Base-by-base conservation (phyloP, 257 asterid genomes). In the Apocynum venetum region DNA sequence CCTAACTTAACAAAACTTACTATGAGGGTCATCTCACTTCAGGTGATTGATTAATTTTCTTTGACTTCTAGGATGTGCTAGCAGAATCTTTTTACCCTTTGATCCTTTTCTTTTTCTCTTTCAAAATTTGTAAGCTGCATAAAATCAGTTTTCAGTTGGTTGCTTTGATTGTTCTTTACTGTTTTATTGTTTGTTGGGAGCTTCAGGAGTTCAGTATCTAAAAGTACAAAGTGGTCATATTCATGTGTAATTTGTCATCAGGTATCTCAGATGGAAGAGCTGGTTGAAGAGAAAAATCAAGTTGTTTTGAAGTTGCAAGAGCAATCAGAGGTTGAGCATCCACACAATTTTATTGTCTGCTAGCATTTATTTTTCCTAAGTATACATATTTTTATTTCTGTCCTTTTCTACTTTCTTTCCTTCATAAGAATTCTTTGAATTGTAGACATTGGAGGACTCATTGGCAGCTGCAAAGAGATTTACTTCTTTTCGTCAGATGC, bases 361-460 rank as follows among this genome's bases (percentile, higher is more conserved):
- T 74, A 48, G 63, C 43, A 51, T 63, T 72, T 71, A 59, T 73
- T 79, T 83, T 83, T 71, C 63, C n/a, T 79, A 40, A n/a, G 61
- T 47, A 66, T 15, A 20, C 31, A 44, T 67, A 31, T 2, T 6
- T 56, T 60, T 47, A 52, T 15, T 38, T 41, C 71, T 47, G 55
- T 17, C 60, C 31, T 76, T 46, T 55, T 80, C 60, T 48, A 48
- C 72, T 53, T 81, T 52, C 56, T 52, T 68, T 52, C 47, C 14
- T n/a, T 70, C 12, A 79, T 19, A 72, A 40, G 68, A 14, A 40
- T 82, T 72, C 20, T 44, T 73, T 64, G 56, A 40, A 79, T 65
- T 69, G 53, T 80, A 93, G 98, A 91, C 82, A 80, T 82, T 89
- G 95, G 92, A 88, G 84, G 96, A 91, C 75, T 86, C 93, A 55